Conservation (phyloP, 768 basidiomycete genomes). For the Gyrodon lividus region DNA sequence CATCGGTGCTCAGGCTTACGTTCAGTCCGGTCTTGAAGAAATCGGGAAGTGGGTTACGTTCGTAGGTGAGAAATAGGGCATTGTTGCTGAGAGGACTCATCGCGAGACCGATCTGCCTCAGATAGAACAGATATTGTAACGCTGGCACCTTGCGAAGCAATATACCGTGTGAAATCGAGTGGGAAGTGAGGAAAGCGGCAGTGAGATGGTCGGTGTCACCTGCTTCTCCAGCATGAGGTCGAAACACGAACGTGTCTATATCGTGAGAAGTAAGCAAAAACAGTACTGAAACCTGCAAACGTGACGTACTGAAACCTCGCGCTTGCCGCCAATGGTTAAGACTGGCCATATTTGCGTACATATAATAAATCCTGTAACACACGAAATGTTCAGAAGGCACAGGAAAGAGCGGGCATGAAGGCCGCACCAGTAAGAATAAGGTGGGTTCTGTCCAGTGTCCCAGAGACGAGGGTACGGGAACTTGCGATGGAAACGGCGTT, state of each 20-base stretch:
- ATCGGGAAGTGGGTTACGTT: conserved; percentile 94
- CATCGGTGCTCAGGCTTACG: conserved; percentile 94
- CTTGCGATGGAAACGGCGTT: conserved; percentile 88
- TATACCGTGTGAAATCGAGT: conserved; percentile 99
- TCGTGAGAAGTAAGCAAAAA: not conserved
- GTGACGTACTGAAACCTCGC: conserved; percentile 84
- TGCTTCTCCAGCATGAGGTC: conserved; percentile 97
- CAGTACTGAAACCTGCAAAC: conserved; percentile 2
- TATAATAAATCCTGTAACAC: conserved; percentile 82
- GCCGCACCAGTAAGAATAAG: conserved; percentile 90
- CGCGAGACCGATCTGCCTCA: conserved; percentile 97
- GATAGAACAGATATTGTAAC: conserved; percentile 94
- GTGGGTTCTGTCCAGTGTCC: conserved; percentile 87
- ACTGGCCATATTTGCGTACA: conserved; percentile 95
- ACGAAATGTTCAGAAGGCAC: conserved; percentile 2
- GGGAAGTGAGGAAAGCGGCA: conserved; percentile 92
- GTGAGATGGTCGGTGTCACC: conserved; percentile 98
- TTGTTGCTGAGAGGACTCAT: conserved; percentile 99
- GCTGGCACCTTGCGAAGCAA: conserved; percentile 96
- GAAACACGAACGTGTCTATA: conserved; percentile 91
- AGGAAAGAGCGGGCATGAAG: not conserved
- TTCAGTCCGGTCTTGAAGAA: conserved; percentile 97
- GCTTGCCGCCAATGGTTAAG: conserved; percentile 88
- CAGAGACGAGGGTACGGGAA: conserved; percentile 90
- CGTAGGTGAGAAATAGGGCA: conserved; percentile 93